Conservation (phyloP, 768 basidiomycete species). For the Hygrocybe coccinea region DNA sequence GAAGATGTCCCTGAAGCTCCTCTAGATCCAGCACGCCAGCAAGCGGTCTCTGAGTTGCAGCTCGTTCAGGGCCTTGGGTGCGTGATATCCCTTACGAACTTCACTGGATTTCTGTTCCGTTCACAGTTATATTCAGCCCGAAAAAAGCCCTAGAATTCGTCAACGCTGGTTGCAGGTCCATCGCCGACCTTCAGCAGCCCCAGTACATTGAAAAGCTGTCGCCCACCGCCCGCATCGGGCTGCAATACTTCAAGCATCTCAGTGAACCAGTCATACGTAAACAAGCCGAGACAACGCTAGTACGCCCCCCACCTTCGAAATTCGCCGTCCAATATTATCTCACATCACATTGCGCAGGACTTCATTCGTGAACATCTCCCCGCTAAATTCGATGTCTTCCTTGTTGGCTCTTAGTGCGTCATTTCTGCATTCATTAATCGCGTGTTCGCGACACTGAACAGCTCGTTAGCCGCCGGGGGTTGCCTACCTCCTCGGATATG, state of each 20-base stretch:
- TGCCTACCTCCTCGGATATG: conserved; percentile 31
- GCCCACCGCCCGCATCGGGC: conserved; percentile 32
- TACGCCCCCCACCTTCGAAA: no score
- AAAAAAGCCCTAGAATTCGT: conserved; percentile 41
- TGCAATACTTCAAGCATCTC: conserved; percentile 40
- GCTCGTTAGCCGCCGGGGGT: conserved; percentile 46
- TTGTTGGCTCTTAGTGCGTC: conserved; percentile 58
- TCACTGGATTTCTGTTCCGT: not conserved
- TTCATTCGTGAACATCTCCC: conserved; percentile 46
- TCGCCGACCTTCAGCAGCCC: conserved; percentile 40
- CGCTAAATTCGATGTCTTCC: conserved; percentile 42
- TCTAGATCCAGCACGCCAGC: no score
- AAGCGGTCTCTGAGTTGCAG: no score
- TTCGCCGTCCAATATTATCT: no score
- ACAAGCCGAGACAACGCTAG: no score
- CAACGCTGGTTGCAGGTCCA: conserved; percentile 44
- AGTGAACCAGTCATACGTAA: conserved; percentile 23
- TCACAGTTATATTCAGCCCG: conserved; percentile 19
- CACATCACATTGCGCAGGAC: conserved; percentile 35
- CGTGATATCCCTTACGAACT: no score
- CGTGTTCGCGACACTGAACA: no score
- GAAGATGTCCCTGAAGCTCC: no score
- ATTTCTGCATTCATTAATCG: not conserved
- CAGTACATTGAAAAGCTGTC: conserved; percentile 38
- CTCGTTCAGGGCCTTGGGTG: no score